Percentiles rank a stretch among this genome's conserved stretches.
Evolutionary conservation across 495 filamentous ascomycete genomes (phyloP).

Genomic region (Podospora comata): DNA sequence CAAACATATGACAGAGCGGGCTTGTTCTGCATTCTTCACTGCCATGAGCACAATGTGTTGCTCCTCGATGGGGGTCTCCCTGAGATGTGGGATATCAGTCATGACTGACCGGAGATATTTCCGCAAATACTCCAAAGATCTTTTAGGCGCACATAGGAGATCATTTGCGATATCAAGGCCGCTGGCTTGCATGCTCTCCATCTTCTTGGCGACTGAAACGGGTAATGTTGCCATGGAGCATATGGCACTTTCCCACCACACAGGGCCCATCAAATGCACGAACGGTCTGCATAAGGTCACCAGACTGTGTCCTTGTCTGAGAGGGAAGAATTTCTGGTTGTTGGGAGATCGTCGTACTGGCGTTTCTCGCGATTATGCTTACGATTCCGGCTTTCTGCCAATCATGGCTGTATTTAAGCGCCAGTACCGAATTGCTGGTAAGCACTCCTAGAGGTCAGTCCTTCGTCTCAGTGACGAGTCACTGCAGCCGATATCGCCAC

Average conservation of each 20-base stretch:
- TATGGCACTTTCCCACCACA: background rate
- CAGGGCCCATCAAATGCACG: background rate
- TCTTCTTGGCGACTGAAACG: background rate
- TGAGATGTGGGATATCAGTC: background rate
- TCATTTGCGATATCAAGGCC: background rate
- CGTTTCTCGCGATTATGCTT: conserved; percentile 10
- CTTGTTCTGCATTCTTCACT: background rate
- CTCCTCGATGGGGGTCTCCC: background rate
- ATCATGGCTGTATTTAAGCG: conserved; percentile 20
- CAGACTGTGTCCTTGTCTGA: background rate
- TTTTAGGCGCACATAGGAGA: background rate
- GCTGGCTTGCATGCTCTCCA: background rate
- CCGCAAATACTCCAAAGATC: background rate
- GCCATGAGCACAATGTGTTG: background rate
- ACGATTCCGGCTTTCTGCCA: conserved; percentile 20
- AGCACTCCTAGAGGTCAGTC: conserved; percentile 4
- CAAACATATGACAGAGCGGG: background rate
- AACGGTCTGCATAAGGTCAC: background rate
- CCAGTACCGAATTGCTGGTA: conserved; percentile 7
- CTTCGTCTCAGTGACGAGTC: background rate
- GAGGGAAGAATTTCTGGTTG: background rate
- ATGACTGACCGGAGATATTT: background rate
- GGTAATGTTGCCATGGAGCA: background rate
- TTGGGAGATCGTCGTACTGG: conserved; percentile 2
- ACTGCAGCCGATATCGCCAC: background rate